phyloP scores from a whole-genome alignment of 345 rosid genomes.

The Syzygium jambos region DNA sequence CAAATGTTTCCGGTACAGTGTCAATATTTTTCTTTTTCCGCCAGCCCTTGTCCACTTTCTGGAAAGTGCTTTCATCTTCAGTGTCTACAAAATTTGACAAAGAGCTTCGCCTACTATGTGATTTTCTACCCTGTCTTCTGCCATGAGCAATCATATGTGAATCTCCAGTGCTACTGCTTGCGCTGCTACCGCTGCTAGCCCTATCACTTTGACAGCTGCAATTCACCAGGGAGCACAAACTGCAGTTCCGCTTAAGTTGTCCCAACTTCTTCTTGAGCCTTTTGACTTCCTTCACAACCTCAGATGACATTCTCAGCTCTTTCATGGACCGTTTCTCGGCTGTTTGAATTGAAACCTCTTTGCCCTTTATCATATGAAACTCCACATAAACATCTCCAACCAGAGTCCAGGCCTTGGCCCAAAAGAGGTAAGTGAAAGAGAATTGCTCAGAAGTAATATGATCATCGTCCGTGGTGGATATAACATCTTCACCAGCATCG shows the following conservation, averaged over 20 bases:
- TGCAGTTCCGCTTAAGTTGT: conserved; percentile 49
- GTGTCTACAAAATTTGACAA: conserved; percentile 14
- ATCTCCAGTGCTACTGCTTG: conserved; percentile 72
- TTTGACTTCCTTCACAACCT: conserved; percentile 79
- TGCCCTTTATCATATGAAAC: conserved; percentile 53
- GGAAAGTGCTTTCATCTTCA: conserved; percentile 18
- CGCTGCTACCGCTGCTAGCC: conserved; percentile 90
- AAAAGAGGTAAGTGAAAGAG: conserved; percentile 61
- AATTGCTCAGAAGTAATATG: conserved; percentile 33
- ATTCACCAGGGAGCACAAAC: conserved; percentile 74
- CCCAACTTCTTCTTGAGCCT: conserved; percentile 77
- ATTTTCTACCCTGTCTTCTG: conserved; percentile 58
- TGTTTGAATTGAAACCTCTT: conserved; percentile 31
- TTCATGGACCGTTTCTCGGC: conserved; percentile 28
- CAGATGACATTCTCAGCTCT: conserved; percentile 68
- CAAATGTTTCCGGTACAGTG: conserved; percentile 4
- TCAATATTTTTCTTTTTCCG: conserved; percentile 14
- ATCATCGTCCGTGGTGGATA: conserved; percentile 22
- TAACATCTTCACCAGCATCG: conserved; percentile 22
- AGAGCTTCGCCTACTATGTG: conserved; percentile 21
- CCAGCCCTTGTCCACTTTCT: conserved; percentile 14
- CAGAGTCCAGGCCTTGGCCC: conserved; percentile 91
- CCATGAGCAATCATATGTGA: conserved; percentile 19
- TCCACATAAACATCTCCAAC: conserved; percentile 86
- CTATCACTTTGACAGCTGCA: conserved; percentile 93